Percentiles rank a stretch among this genome's conserved stretches.
These are phyloP conservation scores for Fusarium denticulatum DNA, from an alignment of 2,329 filamentous ascomycete genomes.

Conservation along the genomic window DNA sequence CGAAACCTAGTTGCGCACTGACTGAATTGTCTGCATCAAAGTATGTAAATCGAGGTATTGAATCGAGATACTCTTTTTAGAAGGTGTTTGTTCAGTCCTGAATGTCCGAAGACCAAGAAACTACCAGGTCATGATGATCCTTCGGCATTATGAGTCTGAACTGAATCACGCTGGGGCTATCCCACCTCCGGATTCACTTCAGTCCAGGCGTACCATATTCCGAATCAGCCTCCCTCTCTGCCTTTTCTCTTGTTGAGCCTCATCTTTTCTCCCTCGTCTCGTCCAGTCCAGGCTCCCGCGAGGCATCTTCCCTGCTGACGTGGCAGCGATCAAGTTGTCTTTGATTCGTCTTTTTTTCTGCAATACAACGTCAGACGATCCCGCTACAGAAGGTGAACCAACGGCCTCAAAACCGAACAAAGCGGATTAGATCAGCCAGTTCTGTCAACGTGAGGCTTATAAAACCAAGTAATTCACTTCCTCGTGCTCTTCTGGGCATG, in stretches of 20 bases:
- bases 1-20: not conserved
- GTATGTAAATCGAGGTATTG: not conserved
- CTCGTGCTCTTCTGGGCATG: conserved; percentile 11
- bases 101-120: not conserved
- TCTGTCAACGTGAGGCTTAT: not conserved
- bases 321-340: conserved; percentile 17
- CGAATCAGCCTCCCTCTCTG: conserved; percentile 13
- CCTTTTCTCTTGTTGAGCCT: conserved; percentile 29
- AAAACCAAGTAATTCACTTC: not conserved
- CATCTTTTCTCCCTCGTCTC: not conserved
- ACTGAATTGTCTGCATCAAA: not conserved
- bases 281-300: not conserved
- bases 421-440: not conserved
- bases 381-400: not conserved
- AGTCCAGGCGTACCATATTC: not conserved
- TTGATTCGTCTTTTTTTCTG: conserved; percentile 16
- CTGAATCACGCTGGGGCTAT: not conserved
- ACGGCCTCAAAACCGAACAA: conserved; percentile 19
- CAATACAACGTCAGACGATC: conserved; percentile 31
- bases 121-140: not conserved
- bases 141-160: not conserved
- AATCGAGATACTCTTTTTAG: not conserved
- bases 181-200: not conserved
- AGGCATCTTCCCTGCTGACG: conserved; percentile 34
- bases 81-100: not conserved